Conservation (phyloP, 1,284 basidiomycete species). For the Melampsora larici-populina region DNA sequence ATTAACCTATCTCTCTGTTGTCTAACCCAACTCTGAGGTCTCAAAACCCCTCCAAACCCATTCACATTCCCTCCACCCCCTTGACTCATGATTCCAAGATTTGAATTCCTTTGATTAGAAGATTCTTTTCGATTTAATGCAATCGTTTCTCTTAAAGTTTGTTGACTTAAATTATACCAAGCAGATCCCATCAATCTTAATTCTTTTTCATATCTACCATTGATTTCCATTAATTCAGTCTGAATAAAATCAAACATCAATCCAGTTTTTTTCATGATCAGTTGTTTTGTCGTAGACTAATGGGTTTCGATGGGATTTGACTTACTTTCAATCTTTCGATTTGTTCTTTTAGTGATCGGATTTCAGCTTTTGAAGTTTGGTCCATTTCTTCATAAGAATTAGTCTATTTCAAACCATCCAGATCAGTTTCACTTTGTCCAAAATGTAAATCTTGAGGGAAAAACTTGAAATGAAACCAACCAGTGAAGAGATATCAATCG, state of each 20-base stretch:
- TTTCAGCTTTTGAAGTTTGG: constrained; percentile 34
- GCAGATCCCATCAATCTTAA: constrained; percentile 35
- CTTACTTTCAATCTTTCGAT: constrained; percentile 35
- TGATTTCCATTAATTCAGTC: constrained; percentile 27
- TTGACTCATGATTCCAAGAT: constrained; percentile 5
- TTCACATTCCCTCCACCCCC: not conserved
- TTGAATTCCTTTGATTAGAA: constrained; percentile 3
- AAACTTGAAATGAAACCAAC: not conserved
- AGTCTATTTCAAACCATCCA: not conserved
- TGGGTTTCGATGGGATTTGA: too few species aligned
- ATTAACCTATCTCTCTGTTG: constrained; percentile 38
- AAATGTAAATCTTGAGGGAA: not conserved
- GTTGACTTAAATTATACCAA: constrained; percentile 40
- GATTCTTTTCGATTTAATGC: constrained; percentile 33
- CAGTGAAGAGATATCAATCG: constrained; percentile 24
- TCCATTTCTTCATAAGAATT: constrained; percentile 31
- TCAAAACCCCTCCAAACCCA: constrained; percentile 24
- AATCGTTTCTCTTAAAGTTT: constrained; percentile 35
- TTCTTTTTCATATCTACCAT: constrained; percentile 24
- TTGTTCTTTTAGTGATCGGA: constrained; percentile 21
- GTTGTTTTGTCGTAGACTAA: too few species aligned
- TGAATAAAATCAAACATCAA: not conserved
- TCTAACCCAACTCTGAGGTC: constrained; percentile 42
- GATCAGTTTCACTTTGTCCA: not conserved
- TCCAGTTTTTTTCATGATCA: too few species aligned